A percentile compares a stretch with the other conserved stretches of the same genome.
These are phyloP conservation scores for Microstegium vimineum DNA, from an alignment of 176 grass and related monocot genomes.

Conservation along the genomic window DNA sequence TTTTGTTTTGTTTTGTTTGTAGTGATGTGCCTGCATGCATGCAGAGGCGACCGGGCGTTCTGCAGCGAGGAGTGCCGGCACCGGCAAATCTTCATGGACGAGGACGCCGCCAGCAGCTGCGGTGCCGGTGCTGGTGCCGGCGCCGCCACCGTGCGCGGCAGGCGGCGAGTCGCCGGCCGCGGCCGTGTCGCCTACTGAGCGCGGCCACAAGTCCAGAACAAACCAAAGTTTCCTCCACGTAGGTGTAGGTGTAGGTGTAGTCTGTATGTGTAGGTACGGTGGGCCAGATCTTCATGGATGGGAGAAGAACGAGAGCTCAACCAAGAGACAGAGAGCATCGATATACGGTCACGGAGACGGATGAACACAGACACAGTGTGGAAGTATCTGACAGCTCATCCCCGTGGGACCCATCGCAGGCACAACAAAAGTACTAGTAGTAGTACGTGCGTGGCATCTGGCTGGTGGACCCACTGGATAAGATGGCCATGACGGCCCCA, in stretches of 20 bases:
- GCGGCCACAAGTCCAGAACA: neutral
- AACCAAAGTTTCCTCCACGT: neutral
- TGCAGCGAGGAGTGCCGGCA: constrained; percentile 62
- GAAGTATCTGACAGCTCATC: constrained; percentile 12
- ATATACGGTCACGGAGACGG: too few species aligned
- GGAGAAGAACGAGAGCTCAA: too few species aligned
- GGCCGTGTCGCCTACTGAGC: constrained; percentile 24
- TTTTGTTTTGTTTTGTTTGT: neutral
- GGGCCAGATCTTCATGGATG: neutral
- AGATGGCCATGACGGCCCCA: constrained; percentile 19
- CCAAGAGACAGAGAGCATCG: too few species aligned
- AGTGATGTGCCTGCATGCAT: neutral
- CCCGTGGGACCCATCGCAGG: neutral
- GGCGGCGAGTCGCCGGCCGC: neutral
- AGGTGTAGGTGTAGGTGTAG: too few species aligned
- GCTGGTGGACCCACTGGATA: constrained; percentile 35
- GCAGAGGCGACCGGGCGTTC: constrained; percentile 58
- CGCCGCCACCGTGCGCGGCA: neutral
- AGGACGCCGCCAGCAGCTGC: too few species aligned
- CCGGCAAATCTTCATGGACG: constrained; percentile 55
- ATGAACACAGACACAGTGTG: neutral
- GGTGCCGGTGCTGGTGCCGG: too few species aligned
- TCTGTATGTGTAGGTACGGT: too few species aligned
- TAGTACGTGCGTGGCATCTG: constrained; percentile 11
- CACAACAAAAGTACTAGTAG: neutral